Evolutionary conservation across 495 filamentous ascomycete species (phyloP).

Genomic region (Aspergillus indologenus): DNA sequence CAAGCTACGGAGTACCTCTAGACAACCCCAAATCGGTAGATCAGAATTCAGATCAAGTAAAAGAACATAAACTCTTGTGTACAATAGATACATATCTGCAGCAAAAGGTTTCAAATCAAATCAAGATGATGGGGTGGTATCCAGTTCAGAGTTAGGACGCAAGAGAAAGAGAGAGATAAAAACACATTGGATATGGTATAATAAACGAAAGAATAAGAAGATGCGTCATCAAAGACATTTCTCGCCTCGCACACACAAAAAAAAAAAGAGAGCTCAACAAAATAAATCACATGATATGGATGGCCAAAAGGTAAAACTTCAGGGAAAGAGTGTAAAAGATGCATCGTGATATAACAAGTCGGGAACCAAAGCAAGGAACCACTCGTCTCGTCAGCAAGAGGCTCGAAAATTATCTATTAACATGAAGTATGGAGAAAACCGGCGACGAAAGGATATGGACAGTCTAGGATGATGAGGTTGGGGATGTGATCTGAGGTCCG

Average conservation of each 20-base stretch:
- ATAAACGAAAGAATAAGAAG: conserved; percentile 1
- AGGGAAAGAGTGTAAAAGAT: conserved; percentile 1
- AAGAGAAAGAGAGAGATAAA: conserved; percentile 4
- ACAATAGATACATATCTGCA: conserved; percentile 4
- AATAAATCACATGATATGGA: conserved; percentile 6
- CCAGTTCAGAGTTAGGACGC: conserved; percentile 9
- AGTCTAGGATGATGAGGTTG: conserved; percentile 22
- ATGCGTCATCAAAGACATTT: conserved; percentile 16
- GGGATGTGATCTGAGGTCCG: conserved; percentile 33
- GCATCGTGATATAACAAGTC: conserved; percentile 21
- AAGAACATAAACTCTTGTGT: conserved; percentile 11
- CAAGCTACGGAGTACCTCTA: too few species aligned
- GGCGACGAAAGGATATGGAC: conserved; percentile 6
- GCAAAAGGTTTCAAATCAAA: conserved; percentile 10
- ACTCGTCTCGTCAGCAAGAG: conserved; percentile 8
- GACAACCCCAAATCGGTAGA: background rate
- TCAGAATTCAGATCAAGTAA: background rate
- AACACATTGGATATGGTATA: conserved; percentile 6
- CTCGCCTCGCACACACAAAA: background rate
- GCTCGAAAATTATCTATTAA: conserved; percentile 15
- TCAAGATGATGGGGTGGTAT: conserved; percentile 18
- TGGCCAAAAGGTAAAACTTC: conserved; percentile 5
- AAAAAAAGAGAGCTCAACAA: background rate
- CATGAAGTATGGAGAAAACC: background rate
- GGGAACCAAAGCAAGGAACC: background rate